phyloP scores from a whole-genome alignment of 495 filamentous ascomycete genomes.

The Astrothelium macrocarpum region DNA sequence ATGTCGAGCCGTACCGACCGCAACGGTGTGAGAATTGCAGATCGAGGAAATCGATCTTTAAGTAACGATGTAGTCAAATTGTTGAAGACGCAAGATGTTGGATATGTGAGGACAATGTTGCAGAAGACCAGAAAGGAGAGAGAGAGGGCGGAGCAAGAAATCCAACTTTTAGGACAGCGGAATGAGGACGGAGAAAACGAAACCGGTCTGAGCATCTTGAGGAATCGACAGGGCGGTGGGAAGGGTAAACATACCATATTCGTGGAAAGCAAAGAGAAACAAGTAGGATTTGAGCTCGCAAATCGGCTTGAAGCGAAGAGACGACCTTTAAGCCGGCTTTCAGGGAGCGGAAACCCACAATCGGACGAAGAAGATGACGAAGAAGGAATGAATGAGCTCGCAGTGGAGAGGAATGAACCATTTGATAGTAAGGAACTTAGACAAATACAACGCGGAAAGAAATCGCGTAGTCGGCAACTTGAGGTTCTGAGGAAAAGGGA shows the following conservation, averaged over 20 bases:
- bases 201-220: not conserved
- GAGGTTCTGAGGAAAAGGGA: slow-evolving; percentile 58
- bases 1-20: slow-evolving; percentile 54
- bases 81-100: slow-evolving; percentile 92
- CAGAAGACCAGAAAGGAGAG: slow-evolving; percentile 51
- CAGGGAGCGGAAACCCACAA: slow-evolving; percentile 27
- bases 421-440: slow-evolving; percentile 36
- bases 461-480: slow-evolving; percentile 46
- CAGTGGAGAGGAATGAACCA: slow-evolving; percentile 37
- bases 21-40: slow-evolving; percentile 49
- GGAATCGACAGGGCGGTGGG: slow-evolving; percentile 5
- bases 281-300: slow-evolving; percentile 34
- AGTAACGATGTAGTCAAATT: slow-evolving; percentile 65
- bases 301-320: slow-evolving; percentile 29
- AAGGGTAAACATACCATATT: slow-evolving; percentile 46
- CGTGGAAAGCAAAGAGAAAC: slow-evolving; percentile 44
- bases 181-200: slow-evolving; percentile 12
- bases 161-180: slow-evolving; percentile 27
- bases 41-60: slow-evolving; percentile 43
- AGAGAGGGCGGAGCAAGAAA: slow-evolving; percentile 48
- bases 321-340: slow-evolving; percentile 28
- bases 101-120: slow-evolving; percentile 65
- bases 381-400: slow-evolving; percentile 4
- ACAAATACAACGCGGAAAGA: slow-evolving; percentile 41
- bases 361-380: too few relatives aligned